phyloP scores from a whole-genome alignment of 139 green algal genomes.

The Trebouxia sp. region DNA sequence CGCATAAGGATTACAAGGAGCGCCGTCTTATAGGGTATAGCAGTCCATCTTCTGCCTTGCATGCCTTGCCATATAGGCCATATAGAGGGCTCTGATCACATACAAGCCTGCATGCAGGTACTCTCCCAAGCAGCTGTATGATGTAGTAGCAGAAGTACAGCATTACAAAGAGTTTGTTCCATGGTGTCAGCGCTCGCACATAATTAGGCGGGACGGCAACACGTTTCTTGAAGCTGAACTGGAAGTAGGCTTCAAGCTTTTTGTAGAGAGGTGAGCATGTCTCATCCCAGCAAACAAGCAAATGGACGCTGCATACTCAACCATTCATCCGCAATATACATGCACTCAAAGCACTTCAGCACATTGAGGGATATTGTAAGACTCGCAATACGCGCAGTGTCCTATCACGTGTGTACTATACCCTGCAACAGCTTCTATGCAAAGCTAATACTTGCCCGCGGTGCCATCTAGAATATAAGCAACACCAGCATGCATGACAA shows the following conservation, averaged over 20 bases:
- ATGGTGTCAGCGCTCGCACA: slow-evolving; percentile 74
- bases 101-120: slow-evolving; percentile 53
- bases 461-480: background rate
- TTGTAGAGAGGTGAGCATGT: slow-evolving; percentile 66
- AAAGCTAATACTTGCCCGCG: background rate
- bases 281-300: background rate
- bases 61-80: background rate
- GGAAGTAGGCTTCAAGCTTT: slow-evolving; percentile 89
- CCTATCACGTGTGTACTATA: background rate
- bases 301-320: background rate
- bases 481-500: background rate
- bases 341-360: background rate
- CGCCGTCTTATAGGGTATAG: slow-evolving; percentile 21
- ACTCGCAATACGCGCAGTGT: background rate
- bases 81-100: background rate
- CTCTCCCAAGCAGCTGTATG: slow-evolving; percentile 78
- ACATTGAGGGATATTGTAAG: background rate
- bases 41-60: background rate
- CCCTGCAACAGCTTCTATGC: background rate
- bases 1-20: slow-evolving; percentile 27
- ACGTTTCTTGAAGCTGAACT: slow-evolving; percentile 89
- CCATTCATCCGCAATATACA: background rate
- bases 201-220: slow-evolving; percentile 39
- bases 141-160: slow-evolving; percentile 82
- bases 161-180: slow-evolving; percentile 90